These are phyloP conservation scores for Passalora sequoiae DNA, from an alignment of 2,329 filamentous ascomycete genomes.

Conservation along the genomic window DNA sequence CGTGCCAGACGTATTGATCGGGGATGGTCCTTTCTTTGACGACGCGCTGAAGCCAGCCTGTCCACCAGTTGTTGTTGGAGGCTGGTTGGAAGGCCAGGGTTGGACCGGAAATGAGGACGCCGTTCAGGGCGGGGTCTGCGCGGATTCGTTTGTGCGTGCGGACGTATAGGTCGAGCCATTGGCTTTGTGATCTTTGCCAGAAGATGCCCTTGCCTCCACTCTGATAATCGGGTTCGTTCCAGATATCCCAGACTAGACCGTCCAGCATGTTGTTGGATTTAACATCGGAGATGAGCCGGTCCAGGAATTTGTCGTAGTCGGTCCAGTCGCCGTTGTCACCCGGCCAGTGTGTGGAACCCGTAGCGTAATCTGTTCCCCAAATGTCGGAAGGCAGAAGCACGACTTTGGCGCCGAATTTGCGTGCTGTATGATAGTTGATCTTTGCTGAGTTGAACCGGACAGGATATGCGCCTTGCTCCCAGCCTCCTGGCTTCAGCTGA, in stretches of 20 bases:
- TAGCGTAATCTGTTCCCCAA: constrained; percentile 29
- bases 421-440: constrained; percentile 43
- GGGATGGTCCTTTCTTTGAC: constrained; percentile 38
- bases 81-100: constrained; percentile 34
- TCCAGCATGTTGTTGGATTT: constrained; percentile 35
- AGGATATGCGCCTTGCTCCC: constrained; percentile 33
- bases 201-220: constrained; percentile 27
- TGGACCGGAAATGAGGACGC: constrained; percentile 37
- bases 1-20: constrained; percentile 44
- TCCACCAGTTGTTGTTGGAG: constrained; percentile 42
- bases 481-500: constrained; percentile 37
- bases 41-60: constrained; percentile 35
- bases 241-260: constrained; percentile 46
- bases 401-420: constrained; percentile 29
- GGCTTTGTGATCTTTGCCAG: constrained; percentile 35
- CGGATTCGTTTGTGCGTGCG: constrained; percentile 38
- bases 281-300: constrained; percentile 37
- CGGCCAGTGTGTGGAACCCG: constrained; percentile 40
- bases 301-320: constrained; percentile 42
- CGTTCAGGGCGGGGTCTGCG: constrained; percentile 13
- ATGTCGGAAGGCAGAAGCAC: constrained; percentile 25
- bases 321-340: constrained; percentile 50
- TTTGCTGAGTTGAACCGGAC: constrained; percentile 42
- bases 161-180: constrained; percentile 41
- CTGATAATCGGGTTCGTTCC: constrained; percentile 52